Conservation (phyloP, 495 filamentous ascomycete genomes). For the Neurospora sp. region DNA sequence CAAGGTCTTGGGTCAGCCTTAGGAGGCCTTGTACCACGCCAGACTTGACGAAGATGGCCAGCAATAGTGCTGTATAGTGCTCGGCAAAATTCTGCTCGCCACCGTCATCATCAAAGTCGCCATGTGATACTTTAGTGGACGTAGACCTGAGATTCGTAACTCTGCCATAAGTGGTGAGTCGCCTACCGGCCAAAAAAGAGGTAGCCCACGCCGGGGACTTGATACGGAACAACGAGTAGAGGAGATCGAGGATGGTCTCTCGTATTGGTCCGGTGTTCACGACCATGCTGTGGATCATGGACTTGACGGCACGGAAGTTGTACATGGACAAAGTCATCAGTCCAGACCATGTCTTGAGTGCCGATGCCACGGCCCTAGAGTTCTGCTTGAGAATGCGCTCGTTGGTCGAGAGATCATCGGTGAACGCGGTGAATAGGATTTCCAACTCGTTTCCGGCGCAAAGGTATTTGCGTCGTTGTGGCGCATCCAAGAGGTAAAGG, state of each 20-base stretch:
- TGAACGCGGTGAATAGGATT: conserved; percentile 78
- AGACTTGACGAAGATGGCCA: conserved; percentile 76
- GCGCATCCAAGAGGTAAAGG: conserved; percentile 78
- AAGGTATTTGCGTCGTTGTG: conserved; percentile 67
- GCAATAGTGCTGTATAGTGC: conserved; percentile 84
- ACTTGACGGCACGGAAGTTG: conserved; percentile 70
- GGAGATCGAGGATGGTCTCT: conserved; percentile 68
- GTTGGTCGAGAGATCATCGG: conserved; percentile 62
- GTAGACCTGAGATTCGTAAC: conserved; percentile 73
- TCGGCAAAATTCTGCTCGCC: conserved; percentile 76
- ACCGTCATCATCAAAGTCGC: conserved; percentile 51
- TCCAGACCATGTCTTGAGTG: conserved; percentile 88
- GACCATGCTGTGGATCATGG: conserved; percentile 68
- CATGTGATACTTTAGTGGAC: conserved; percentile 30
- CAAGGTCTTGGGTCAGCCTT: conserved; percentile 56
- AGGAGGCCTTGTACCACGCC: conserved; percentile 73
- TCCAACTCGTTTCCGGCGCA: conserved; percentile 71
- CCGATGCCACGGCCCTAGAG: conserved; percentile 73
- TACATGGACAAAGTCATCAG: conserved; percentile 78
- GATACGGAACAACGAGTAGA: conserved; percentile 87
- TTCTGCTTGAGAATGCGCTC: conserved; percentile 75
- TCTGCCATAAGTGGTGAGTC: conserved; percentile 88
- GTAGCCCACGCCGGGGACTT: conserved; percentile 95
- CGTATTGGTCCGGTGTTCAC: conserved; percentile 57
- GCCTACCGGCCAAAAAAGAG: conserved; percentile 83